These are phyloP conservation scores for Trametes meyenii DNA, from an alignment of 768 basidiomycete species.

Conservation along the genomic window DNA sequence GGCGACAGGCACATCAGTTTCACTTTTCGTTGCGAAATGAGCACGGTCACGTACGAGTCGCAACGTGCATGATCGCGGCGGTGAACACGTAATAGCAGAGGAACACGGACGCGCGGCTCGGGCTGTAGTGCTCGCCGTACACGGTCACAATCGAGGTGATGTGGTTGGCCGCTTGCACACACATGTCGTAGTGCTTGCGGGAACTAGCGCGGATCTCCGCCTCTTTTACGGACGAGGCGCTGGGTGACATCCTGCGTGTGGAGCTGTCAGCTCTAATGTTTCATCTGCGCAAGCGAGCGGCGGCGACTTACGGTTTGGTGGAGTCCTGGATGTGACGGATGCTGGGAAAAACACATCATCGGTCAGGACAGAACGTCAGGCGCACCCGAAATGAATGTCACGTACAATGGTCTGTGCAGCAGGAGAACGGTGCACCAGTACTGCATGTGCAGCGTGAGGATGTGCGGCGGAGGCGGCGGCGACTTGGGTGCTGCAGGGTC, in stretches of 20 bases:
- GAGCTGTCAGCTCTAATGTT: background rate
- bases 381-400: conserved; percentile 16
- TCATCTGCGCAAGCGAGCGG: background rate
- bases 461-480: conserved; percentile 56
- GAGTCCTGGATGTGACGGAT: conserved; percentile 35
- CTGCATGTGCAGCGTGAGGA: conserved; percentile 80
- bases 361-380: background rate
- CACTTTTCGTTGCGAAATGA: background rate
- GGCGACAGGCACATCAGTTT: background rate
- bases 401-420: conserved; percentile 80
- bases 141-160: conserved; percentile 67
- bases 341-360: conserved; percentile 21
- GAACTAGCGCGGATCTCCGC: conserved; percentile 54
- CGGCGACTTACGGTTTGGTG: conserved; percentile 23
- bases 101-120: conserved; percentile 67
- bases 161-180: conserved; percentile 77
- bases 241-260: conserved; percentile 14
- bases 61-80: conserved; percentile 79
- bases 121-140: conserved; percentile 64
- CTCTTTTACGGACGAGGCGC: conserved; percentile 43
- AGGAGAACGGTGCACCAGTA: conserved; percentile 82
- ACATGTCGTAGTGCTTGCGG: conserved; percentile 71
- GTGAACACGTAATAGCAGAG: conserved; percentile 81
- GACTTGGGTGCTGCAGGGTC: conserved; percentile 52
- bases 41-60: conserved; percentile 47